Base-by-base conservation (phyloP, 495 filamentous ascomycete genomes). In the Aspergillus sparsus region DNA sequence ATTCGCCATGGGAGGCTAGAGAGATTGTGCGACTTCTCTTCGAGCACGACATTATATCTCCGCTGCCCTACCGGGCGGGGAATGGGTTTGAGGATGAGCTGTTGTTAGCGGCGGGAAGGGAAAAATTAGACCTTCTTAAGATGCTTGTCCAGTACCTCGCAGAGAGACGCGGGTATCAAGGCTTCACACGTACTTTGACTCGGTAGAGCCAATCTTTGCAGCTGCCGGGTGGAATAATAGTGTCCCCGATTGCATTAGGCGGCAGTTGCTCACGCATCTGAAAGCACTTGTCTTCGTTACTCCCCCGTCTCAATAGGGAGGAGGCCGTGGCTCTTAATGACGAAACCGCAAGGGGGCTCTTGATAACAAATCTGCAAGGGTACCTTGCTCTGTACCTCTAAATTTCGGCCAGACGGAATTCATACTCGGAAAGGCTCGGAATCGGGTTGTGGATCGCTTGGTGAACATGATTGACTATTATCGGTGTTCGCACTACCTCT, bases 11-110 rank as follows among this genome's bases (percentile, higher is more conserved):
- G 21, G 21, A 27, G 49, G 27, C 49, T 34, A 10, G 3, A 10
- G 3, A 51, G 3, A 51, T 51, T 21, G 33, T 51, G 27, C 49
- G 49, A 4, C 49, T 51, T 3, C 31, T 51, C 7, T 34, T 34
- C 31, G 49, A 51, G 49, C 49, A 34, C 49, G 33, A 51, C 27
- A 33, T 34, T 1, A 7, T 6, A 1, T 51, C 49, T 51, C 49
- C 49, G 49, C 21, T 33, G 27, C 49, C 49, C 49, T 34, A 21
- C 49, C 2, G 10, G 27, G 27, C 4, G 8, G 49, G 33, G 49
- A 51, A 51, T n/a, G 49, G 27, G 31, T 34, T 34, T n/a, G 49
- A 34, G 31, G 49, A 51, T 34, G 31, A 51, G 31, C 0, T 51
- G 10, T n/a, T 51, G 27, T 5, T 51, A 34, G 49, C 27, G 49